Conservation (phyloP, 768 basidiomycete species). For the Phylloporus arenicola region DNA sequence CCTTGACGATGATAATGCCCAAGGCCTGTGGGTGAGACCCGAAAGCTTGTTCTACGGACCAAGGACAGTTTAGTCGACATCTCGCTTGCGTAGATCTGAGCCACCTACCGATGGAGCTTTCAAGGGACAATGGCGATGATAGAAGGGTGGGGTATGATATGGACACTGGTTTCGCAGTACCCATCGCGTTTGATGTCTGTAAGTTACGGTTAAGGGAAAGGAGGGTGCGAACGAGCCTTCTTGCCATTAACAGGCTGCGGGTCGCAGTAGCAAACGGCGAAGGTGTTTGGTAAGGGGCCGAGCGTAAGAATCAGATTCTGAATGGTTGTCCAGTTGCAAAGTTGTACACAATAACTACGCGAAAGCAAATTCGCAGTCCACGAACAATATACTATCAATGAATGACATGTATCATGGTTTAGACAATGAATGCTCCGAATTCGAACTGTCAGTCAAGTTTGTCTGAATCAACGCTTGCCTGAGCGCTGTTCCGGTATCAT, state of each 20-base stretch:
- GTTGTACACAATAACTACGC: background rate
- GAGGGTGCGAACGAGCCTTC: slow-evolving; percentile 5
- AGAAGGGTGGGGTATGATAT: slow-evolving; percentile 60
- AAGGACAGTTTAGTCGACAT: background rate
- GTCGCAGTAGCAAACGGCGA: background rate
- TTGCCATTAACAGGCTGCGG: slow-evolving; percentile 10
- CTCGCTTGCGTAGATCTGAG: background rate
- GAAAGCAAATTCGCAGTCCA: background rate
- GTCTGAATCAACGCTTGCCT: slow-evolving; percentile 54
- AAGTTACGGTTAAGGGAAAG: slow-evolving; percentile 4
- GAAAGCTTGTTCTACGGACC: slow-evolving; percentile 63
- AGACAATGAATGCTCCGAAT: background rate
- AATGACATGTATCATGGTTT: background rate
- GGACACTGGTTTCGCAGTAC: slow-evolving; percentile 32
- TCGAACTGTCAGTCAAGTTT: slow-evolving; percentile 27
- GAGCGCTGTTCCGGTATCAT: slow-evolving; percentile 74
- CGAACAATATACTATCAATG: background rate
- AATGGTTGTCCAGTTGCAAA: background rate
- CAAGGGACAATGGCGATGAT: slow-evolving; percentile 47
- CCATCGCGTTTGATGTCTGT: slow-evolving; percentile 15
- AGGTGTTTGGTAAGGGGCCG: background rate
- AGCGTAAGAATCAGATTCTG: no score
- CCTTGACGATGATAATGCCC: slow-evolving; percentile 77
- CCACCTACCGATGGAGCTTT: slow-evolving; percentile 54
- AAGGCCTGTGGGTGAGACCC: slow-evolving; percentile 71